Percentiles rank a stretch among this genome's conserved stretches.
phyloP scores from a whole-genome alignment of 1,284 basidiomycete genomes.

The Sanghuangporus baumii region DNA sequence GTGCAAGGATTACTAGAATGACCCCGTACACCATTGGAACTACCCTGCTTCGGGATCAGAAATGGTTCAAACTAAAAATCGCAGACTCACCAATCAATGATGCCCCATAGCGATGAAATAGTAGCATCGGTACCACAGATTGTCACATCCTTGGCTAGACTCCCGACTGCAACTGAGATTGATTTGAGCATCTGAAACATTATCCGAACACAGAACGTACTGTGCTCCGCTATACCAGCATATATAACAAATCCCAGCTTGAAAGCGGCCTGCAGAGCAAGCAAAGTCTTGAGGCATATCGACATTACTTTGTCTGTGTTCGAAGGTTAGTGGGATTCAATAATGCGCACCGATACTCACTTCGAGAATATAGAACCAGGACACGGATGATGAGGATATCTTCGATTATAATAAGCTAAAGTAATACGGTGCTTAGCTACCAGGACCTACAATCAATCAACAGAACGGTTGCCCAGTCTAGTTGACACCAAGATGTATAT shows the following conservation, averaged over 20 bases:
- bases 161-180: background rate
- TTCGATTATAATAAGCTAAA: background rate
- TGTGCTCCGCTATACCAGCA: background rate
- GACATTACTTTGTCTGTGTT: background rate
- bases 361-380: background rate
- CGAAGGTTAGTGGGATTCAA: background rate
- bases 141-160: background rate
- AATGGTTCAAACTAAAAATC: background rate
- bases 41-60: background rate
- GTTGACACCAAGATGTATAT: background rate
- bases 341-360: background rate
- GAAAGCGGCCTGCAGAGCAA: background rate
- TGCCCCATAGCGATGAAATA: background rate
- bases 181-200: background rate
- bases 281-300: background rate
- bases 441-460: background rate
- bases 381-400: conserved; percentile 10
- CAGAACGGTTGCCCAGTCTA: background rate
- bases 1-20: background rate
- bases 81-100: background rate
- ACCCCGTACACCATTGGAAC: background rate
- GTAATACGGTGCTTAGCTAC: background rate
- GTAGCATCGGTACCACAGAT: background rate
- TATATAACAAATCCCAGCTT: background rate
- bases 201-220: background rate